Evolutionary conservation across 345 rosid species (phyloP).

Genomic region (Acer negundo): DNA sequence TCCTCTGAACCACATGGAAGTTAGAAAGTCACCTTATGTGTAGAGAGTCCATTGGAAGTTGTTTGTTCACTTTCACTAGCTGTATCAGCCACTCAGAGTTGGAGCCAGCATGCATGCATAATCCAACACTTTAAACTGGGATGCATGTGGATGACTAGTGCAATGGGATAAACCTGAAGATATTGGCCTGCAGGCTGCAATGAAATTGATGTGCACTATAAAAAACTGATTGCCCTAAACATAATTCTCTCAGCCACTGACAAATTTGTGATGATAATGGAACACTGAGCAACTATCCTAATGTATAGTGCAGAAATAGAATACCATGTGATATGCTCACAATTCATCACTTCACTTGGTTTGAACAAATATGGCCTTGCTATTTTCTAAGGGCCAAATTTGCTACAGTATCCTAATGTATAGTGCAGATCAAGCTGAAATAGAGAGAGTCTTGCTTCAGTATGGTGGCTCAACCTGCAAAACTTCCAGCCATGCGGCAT

Average conservation of each 20-base stretch:
- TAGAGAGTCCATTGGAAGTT: conserved; percentile 22
- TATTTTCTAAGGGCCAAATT: background rate
- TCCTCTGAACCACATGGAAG: conserved; percentile 22
- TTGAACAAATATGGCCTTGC: background rate
- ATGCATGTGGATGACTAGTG: conserved; percentile 25
- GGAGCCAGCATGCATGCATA: conserved; percentile 18
- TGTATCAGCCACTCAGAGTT: conserved; percentile 21
- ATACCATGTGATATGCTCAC: background rate
- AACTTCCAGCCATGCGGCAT: conserved; percentile 3
- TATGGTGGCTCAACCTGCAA: background rate
- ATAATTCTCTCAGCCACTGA: no score
- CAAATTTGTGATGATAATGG: background rate
- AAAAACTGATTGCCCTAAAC: background rate
- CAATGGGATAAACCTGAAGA: conserved; percentile 10
- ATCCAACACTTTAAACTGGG: background rate
- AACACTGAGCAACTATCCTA: background rate
- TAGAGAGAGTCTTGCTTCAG: background rate
- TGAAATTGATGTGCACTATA: conserved; percentile 7
- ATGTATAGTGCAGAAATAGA: background rate
- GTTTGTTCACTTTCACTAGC: conserved; percentile 6
- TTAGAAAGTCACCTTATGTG: conserved; percentile 16
- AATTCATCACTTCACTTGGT: background rate
- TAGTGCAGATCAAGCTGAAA: no score
- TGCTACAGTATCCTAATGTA: no score
- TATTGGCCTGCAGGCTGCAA: conserved; percentile 20